Evolutionary conservation across 1,139 yeast species (phyloP).

Genomic region (Nakaseomyces kungkrabaensis): DNA sequence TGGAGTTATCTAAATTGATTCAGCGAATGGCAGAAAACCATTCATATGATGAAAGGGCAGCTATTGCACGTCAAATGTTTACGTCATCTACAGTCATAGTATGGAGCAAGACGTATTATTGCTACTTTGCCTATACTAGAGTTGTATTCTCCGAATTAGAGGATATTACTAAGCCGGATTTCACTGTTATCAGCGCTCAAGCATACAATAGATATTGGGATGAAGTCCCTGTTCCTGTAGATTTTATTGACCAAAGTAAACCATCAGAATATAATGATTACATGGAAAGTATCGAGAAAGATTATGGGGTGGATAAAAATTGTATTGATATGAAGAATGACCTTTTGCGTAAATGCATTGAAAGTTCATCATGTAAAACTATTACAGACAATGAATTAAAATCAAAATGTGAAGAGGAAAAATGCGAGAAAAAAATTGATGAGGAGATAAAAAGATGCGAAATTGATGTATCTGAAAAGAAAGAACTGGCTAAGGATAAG

Average conservation of each 20-base stretch:
- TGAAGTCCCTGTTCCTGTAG: neutral
- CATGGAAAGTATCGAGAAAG: neutral
- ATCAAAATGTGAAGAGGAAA: neutral
- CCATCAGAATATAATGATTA: neutral
- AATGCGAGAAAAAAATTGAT: neutral
- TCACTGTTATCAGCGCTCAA: neutral
- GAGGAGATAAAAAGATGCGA: neutral
- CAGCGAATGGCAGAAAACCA: neutral
- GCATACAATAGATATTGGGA: neutral
- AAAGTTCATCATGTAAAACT: neutral
- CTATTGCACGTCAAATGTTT: neutral
- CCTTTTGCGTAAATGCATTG: neutral
- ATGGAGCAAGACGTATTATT: neutral
- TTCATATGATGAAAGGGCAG: neutral
- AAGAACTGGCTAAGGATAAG: neutral
- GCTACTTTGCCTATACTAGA: neutral
- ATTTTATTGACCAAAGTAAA: neutral
- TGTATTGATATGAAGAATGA: neutral
- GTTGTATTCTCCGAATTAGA: neutral
- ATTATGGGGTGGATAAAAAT: neutral
- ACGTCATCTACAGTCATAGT: neutral
- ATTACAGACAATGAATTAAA: neutral
- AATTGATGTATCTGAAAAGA: no score
- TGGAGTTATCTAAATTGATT: neutral
- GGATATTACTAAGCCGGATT: neutral